These are phyloP conservation scores for Salinomyces thailandicus DNA, from an alignment of 2,329 filamentous ascomycete species.

Conservation along the genomic window DNA sequence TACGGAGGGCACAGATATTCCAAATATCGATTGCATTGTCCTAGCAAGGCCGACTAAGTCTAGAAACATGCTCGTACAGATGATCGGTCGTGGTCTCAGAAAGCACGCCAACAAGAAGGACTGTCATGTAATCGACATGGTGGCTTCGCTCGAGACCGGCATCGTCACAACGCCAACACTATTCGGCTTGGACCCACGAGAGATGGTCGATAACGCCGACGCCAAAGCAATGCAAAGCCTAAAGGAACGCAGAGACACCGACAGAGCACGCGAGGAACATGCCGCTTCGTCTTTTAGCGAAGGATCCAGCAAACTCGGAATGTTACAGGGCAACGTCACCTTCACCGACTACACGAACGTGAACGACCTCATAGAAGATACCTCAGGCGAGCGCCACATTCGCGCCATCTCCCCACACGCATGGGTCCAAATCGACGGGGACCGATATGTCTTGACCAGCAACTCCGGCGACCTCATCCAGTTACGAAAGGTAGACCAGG, in stretches of 20 bases:
- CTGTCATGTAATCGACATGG: constrained; percentile 95
- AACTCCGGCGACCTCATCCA: constrained; percentile 49
- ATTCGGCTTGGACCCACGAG: constrained; percentile 79
- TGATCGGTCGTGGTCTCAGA: constrained; percentile 92
- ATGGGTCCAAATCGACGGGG: constrained; percentile 70
- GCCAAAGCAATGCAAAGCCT: constrained; percentile 51
- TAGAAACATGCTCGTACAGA: constrained; percentile 87
- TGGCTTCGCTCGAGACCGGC: constrained; percentile 70
- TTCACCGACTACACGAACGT: constrained; percentile 90
- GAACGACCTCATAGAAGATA: constrained; percentile 80
- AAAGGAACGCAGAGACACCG: constrained; percentile 35
- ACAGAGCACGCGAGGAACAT: constrained; percentile 31
- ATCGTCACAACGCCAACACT: constrained; percentile 85
- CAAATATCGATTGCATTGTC: constrained; percentile 89
- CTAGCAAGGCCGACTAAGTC: constrained; percentile 82
- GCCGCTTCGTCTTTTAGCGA: not conserved
- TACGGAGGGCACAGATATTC: constrained; percentile 94
- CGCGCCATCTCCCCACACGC: constrained; percentile 61
- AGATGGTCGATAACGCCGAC: constrained; percentile 59
- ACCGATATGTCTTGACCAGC: constrained; percentile 61
- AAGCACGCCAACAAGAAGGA: constrained; percentile 69
- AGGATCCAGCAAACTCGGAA: not conserved
- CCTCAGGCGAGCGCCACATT: constrained; percentile 67
- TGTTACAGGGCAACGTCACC: constrained; percentile 44
- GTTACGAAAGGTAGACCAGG: constrained; percentile 34